phyloP scores from a whole-genome alignment of 805 yeast species.

The Pichia exigua region DNA sequence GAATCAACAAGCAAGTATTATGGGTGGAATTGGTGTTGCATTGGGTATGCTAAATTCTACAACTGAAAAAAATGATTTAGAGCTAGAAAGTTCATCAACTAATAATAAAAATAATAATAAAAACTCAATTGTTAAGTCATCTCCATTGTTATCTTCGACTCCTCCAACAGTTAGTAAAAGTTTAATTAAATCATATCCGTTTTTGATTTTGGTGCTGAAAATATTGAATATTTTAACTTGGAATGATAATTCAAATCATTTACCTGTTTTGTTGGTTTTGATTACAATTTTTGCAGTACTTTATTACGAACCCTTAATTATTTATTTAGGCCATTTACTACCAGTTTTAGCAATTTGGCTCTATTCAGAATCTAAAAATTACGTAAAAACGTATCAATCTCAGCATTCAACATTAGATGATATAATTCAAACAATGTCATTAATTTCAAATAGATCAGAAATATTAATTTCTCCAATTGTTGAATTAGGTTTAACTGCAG shows the following conservation, averaged over 20 bases:
- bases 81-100: not conserved
- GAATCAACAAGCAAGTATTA: not conserved
- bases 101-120: not conserved
- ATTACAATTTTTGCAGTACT: constrained; percentile 50
- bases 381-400: constrained; percentile 50
- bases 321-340: constrained; percentile 76
- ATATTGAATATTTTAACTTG: constrained; percentile 72
- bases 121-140: constrained; percentile 38
- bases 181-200: constrained; percentile 77
- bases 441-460: constrained; percentile 69
- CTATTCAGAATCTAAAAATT: constrained; percentile 51
- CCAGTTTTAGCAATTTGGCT: constrained; percentile 54
- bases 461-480: constrained; percentile 75
- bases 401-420: constrained; percentile 80
- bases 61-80: not conserved
- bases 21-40: constrained; percentile 5
- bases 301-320: constrained; percentile 71
- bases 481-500: constrained; percentile 58
- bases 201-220: constrained; percentile 64
- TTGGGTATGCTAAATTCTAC: not conserved
- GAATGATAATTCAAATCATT: constrained; percentile 78
- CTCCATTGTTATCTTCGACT: constrained; percentile 80
- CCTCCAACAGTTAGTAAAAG: constrained; percentile 89
- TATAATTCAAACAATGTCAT: constrained; percentile 66
- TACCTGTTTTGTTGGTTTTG: constrained; percentile 43